Evolutionary conservation across 2,329 filamentous ascomycete genomes (phyloP), one percentile per base, ranked within the genome.

Genomic region (Xylaria sp.): DNA sequence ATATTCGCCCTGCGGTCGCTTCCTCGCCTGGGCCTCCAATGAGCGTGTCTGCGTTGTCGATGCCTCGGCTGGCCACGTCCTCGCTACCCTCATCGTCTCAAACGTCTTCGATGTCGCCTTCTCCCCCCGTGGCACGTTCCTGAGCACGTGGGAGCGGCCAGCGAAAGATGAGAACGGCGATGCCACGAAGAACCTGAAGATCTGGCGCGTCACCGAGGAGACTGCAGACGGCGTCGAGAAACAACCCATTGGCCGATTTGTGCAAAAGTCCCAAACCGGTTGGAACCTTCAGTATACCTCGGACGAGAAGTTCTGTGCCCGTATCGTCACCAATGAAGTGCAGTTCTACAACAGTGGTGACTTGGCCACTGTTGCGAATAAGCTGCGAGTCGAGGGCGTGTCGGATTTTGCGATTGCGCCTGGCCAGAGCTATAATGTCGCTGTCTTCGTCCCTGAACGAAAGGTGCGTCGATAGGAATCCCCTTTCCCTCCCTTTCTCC

Each of bases 241-340:
- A 82, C 86, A 91, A 76, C 90, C 94, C 37, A 87, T 98, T 55
- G 95, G 94, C 72, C 88, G 90, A 77, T 99, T 97, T 80, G 96
- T 99, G 74, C 96, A 99, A 82, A 98, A 98, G 86, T 92, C 90
- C 73, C 94, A 97, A 85, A 93, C 92, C 55, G 93, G 94, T 78
- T 98, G 95, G 95, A 98, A 98, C 80, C 86, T 99, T 79, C 95
- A 98, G 83, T 99, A 98, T 82, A 97, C 94, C 37, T 88, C 89
- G 68, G 96, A 99, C 79, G 96, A 99, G 86, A 89, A 90, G 80
- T 95, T 93, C 81, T 98, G 95, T 81, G 96, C 95, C 74, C 94
- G 96, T 74, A 87, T 91, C 72, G 95, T 98, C 76, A 98, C 93
- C 81, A 99, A 99, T 80, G 94, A 98, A 85, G 93, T 99, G 66